A percentile compares a stretch with the other conserved stretches of the same genome.
Evolutionary conservation across 1,284 basidiomycete genomes (phyloP).

Genomic region (Austroboletus niveus): DNA sequence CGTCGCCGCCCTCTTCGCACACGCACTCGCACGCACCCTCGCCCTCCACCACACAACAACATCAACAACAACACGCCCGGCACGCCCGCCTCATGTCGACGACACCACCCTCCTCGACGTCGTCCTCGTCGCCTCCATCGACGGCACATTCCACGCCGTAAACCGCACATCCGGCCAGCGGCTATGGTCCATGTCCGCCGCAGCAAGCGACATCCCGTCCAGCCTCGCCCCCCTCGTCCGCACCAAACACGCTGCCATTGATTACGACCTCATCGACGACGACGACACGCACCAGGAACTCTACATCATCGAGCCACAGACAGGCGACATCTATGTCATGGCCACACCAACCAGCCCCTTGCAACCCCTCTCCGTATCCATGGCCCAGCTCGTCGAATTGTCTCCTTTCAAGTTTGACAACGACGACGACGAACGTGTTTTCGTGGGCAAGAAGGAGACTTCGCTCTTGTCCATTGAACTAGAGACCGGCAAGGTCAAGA

Average conservation of each 20-base stretch:
- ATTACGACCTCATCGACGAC: constrained; percentile 53
- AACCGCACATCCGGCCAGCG: constrained; percentile 75
- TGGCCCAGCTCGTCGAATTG: constrained; percentile 84
- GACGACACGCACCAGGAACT: constrained; percentile 64
- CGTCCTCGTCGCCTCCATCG: constrained; percentile 84
- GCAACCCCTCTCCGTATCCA: constrained; percentile 81
- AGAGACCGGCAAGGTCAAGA: constrained; percentile 79
- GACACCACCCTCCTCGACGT: constrained; percentile 70
- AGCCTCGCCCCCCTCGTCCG: constrained; percentile 69
- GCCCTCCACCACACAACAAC: constrained; percentile 5
- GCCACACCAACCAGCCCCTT: constrained; percentile 60
- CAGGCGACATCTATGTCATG: constrained; percentile 86
- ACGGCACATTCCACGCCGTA: constrained; percentile 86
- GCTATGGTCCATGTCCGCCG: constrained; percentile 79
- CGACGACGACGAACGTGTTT: constrained; percentile 66
- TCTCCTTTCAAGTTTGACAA: constrained; percentile 80
- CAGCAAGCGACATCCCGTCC: constrained; percentile 46
- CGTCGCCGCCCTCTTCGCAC: background rate
- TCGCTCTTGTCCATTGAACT: constrained; percentile 78
- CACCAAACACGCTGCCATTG: constrained; percentile 56
- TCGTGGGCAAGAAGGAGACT: constrained; percentile 85
- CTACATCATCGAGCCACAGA: constrained; percentile 90
- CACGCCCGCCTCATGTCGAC: constrained; percentile 19
- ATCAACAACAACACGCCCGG: background rate
- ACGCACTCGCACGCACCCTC: constrained; percentile 16